These are phyloP conservation scores for Nakazawaea pomicola DNA, from an alignment of 805 yeast species.

Conservation along the genomic window DNA sequence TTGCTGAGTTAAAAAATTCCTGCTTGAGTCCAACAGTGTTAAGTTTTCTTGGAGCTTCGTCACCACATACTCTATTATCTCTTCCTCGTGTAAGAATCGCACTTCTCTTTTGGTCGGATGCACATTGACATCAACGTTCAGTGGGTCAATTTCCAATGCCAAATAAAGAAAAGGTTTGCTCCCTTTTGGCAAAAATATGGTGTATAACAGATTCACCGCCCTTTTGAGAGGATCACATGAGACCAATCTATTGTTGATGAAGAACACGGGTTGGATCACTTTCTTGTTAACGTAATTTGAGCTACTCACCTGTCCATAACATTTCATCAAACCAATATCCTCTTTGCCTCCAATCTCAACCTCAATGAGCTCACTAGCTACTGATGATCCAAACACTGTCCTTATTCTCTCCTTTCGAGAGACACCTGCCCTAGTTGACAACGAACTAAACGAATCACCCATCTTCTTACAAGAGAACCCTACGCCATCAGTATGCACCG, in stretches of 20 bases:
- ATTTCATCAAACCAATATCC: conserved; percentile 45
- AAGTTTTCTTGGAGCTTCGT: conserved; percentile 44
- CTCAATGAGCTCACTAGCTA: conserved; percentile 61
- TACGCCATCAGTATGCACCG: conserved; percentile 64
- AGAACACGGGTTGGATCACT: conserved; percentile 62
- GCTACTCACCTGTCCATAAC: conserved; percentile 61
- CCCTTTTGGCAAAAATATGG: conserved; percentile 73
- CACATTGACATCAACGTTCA: conserved; percentile 82
- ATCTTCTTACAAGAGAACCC: conserved; percentile 77
- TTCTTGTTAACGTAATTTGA: conserved; percentile 70
- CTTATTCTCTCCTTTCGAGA: conserved; percentile 65
- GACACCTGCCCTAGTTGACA: conserved; percentile 50
- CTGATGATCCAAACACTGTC: conserved; percentile 60
- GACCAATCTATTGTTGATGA: conserved; percentile 82
- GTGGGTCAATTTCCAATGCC: conserved; percentile 60
- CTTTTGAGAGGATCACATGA: conserved; percentile 74
- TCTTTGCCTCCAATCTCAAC: conserved; percentile 31
- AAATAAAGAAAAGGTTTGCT: conserved; percentile 72
- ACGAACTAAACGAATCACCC: conserved; percentile 67
- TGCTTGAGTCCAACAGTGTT: conserved; percentile 54
- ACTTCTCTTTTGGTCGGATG: conserved; percentile 97
- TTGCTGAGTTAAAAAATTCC: conserved; percentile 66
- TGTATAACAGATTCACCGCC: conserved; percentile 58
- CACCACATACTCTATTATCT: conserved; percentile 63
- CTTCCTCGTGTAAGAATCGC: conserved; percentile 78